Conservation (phyloP, 208 protist species). For the Trypanosoma cruzi region DNA sequence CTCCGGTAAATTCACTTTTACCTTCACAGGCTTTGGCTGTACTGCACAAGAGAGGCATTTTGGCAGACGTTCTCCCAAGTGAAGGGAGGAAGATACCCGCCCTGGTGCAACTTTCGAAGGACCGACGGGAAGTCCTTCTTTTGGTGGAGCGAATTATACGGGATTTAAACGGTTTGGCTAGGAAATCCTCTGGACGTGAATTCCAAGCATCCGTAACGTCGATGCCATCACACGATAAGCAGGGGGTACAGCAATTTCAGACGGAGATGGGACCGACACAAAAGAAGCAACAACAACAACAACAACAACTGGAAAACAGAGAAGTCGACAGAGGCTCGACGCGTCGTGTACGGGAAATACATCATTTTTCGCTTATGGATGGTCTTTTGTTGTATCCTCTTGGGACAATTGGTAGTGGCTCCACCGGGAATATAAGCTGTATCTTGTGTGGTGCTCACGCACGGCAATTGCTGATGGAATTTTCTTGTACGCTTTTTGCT, state of each 20-base stretch:
- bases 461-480: conserved; percentile 51
- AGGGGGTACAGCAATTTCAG: not conserved
- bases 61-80: conserved; percentile 9
- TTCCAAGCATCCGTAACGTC: not conserved
- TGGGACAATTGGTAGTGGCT: conserved; percentile 47
- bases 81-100: conserved; percentile 28
- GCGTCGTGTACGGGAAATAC: conserved; percentile 37
- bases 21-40: not conserved
- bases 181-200: not conserved
- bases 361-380: conserved; percentile 55
- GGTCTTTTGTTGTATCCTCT: conserved; percentile 45
- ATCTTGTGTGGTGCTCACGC: conserved; percentile 56
- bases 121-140: conserved; percentile 49
- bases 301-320: not conserved
- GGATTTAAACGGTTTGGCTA: not conserved
- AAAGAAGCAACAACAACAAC: not conserved
- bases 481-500: conserved; percentile 62
- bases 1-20: not conserved
- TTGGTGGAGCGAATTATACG: conserved; percentile 32
- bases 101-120: conserved; percentile 37
- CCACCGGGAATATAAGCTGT: conserved; percentile 47
- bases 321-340: not conserved
- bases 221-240: not conserved
- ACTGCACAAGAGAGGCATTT: conserved; percentile 6
- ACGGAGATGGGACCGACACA: not conserved